These are phyloP conservation scores for Sphagnum contortum DNA, from an alignment of 225 moss, liverwort and hornwort genomes.

Conservation along the genomic window DNA sequence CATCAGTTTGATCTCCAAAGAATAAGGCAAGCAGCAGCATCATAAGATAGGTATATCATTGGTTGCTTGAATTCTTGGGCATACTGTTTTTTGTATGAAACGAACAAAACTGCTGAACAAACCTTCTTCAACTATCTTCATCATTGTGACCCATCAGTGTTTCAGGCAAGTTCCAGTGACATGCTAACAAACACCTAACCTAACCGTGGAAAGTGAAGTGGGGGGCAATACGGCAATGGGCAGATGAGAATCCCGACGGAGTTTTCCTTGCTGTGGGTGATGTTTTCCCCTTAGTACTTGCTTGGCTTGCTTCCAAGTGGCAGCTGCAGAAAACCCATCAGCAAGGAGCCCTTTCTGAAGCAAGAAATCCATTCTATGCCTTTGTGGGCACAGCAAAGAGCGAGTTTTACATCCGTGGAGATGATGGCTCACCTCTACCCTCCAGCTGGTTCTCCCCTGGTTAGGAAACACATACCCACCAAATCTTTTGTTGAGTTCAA, in stretches of 20 bases:
- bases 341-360: slow-evolving; percentile 9
- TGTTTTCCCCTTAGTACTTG: slow-evolving; percentile 63
- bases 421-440: slow-evolving; percentile 28
- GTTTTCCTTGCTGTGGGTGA: slow-evolving; percentile 83
- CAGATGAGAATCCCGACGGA: slow-evolving; percentile 66
- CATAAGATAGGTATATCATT: too few relatives aligned
- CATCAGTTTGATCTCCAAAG: neutral
- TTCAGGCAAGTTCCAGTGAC: too few relatives aligned
- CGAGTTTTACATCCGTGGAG: slow-evolving; percentile 60
- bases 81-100: too few relatives aligned
- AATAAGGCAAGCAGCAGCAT: neutral
- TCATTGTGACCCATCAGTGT: too few relatives aligned
- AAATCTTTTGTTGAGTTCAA: too few relatives aligned
- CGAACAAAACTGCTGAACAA: too few relatives aligned
- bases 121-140: too few relatives aligned
- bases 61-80: too few relatives aligned
- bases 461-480: slow-evolving; percentile 8
- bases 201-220: slow-evolving; percentile 29
- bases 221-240: slow-evolving; percentile 53
- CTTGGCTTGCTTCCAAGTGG: slow-evolving; percentile 69
- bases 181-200: too few relatives aligned
- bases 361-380: slow-evolving; percentile 36
- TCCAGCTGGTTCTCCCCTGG: slow-evolving; percentile 12
- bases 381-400: slow-evolving; percentile 91
- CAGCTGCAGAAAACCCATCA: slow-evolving; percentile 16